Percentiles rank a stretch among this genome's conserved stretches.
phyloP scores from a whole-genome alignment of 2,329 filamentous ascomycete genomes.

The Diaporthe humulicola region DNA sequence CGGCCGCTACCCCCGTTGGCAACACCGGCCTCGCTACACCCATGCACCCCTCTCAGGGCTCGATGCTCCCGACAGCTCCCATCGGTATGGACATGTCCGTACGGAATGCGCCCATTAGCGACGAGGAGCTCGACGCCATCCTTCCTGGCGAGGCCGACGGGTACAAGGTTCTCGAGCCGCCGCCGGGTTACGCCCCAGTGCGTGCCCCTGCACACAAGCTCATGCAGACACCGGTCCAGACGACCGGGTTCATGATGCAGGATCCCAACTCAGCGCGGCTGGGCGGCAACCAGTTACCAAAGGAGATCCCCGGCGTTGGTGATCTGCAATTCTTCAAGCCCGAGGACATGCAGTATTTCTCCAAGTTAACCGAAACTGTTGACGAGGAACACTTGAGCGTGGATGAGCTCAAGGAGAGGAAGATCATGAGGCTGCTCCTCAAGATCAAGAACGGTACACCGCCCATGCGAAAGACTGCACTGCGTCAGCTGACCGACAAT shows the following conservation, averaged over 20 bases:
- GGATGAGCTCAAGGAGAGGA: slow-evolving; percentile 96
- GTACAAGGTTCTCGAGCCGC: slow-evolving; percentile 91
- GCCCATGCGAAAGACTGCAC: slow-evolving; percentile 97
- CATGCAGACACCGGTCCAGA: slow-evolving; percentile 79
- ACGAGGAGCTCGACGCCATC: slow-evolving; percentile 94
- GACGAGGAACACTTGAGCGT: slow-evolving; percentile 94
- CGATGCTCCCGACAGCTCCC: slow-evolving; percentile 64
- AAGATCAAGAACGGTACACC: slow-evolving; percentile 99
- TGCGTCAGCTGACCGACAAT: slow-evolving; percentile 97
- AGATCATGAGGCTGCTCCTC: slow-evolving; percentile 96
- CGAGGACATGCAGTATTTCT: slow-evolving; percentile 99
- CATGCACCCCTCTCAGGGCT: slow-evolving; percentile 76
- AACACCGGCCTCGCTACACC: slow-evolving; percentile 83
- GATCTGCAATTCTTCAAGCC: slow-evolving; percentile 98
- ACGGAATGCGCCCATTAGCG: slow-evolving; percentile 86
- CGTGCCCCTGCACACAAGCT: slow-evolving; percentile 82
- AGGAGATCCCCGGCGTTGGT: slow-evolving; percentile 94
- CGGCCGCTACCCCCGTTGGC: slow-evolving; percentile 81
- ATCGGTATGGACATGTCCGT: slow-evolving; percentile 87
- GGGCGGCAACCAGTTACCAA: slow-evolving; percentile 91
- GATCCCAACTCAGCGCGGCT: slow-evolving; percentile 87
- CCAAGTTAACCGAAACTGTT: slow-evolving; percentile 93
- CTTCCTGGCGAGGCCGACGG: slow-evolving; percentile 90
- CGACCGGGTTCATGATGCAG: slow-evolving; percentile 96
- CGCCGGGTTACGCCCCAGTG: slow-evolving; percentile 90